Evolutionary conservation across 306 rosid genomes (phyloP).

Genomic region (Trifolium dubium): DNA sequence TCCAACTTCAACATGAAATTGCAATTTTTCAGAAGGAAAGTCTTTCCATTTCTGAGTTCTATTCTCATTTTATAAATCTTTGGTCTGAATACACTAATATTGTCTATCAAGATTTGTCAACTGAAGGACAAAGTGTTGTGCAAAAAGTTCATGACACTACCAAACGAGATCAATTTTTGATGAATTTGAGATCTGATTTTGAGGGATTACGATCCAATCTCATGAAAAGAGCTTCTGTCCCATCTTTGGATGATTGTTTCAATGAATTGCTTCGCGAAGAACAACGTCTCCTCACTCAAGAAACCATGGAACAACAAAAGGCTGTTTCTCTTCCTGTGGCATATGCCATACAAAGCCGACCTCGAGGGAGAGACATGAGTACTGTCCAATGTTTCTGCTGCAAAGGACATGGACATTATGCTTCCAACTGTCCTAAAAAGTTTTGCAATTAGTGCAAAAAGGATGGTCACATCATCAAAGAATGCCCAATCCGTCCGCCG

Average conservation of each 20-base stretch:
- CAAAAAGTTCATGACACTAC: too few relatives aligned
- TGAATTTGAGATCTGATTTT: too few relatives aligned
- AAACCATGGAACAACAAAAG: not conserved
- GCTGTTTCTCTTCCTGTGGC: not conserved
- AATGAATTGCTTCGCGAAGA: not conserved
- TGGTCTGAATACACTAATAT: too few relatives aligned
- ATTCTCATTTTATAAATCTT: too few relatives aligned
- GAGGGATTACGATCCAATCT: too few relatives aligned
- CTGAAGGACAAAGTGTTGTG: too few relatives aligned
- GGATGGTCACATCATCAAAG: not conserved
- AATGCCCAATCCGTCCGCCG: not conserved
- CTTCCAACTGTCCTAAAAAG: not conserved
- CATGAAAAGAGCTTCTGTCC: not conserved
- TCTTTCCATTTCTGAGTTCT: too few relatives aligned
- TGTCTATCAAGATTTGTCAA: too few relatives aligned
- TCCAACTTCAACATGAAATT: too few relatives aligned
- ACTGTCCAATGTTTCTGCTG: not conserved
- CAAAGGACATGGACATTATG: not conserved
- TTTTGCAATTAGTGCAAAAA: constrained; percentile 20
- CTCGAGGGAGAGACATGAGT: not conserved
- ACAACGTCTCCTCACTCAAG: not conserved
- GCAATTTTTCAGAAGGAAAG: too few relatives aligned
- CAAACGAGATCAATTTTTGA: too few relatives aligned
- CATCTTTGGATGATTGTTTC: not conserved
- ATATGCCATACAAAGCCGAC: not conserved